Evolutionary conservation across 108 stramenopile genomes (phyloP).

Genomic region (Discostella pseudostelligera): DNA sequence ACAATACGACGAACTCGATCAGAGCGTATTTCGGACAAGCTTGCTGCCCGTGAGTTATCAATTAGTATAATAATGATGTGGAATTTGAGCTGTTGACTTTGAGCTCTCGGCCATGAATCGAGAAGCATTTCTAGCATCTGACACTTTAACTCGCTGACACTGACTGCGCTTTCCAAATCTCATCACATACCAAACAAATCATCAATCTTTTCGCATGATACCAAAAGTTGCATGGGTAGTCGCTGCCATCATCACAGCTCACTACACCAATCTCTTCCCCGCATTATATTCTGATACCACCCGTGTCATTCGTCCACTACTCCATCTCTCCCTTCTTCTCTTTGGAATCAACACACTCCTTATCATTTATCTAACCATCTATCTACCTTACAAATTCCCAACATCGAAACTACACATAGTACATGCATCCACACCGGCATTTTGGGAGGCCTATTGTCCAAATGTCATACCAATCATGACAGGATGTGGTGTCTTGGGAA

Average conservation of each 20-base stretch:
- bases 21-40: slow-evolving; percentile 54
- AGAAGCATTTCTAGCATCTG: not conserved
- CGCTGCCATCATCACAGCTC: slow-evolving; percentile 34
- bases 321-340: slow-evolving; percentile 40
- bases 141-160: slow-evolving; percentile 8
- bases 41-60: slow-evolving; percentile 49
- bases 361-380: slow-evolving; percentile 58
- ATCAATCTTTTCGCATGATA: too few relatives aligned
- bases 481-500: slow-evolving; percentile 53
- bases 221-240: slow-evolving; percentile 70
- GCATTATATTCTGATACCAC: slow-evolving; percentile 48
- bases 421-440: slow-evolving; percentile 51
- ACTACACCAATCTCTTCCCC: slow-evolving; percentile 50
- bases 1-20: slow-evolving; percentile 13
- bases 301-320: slow-evolving; percentile 48
- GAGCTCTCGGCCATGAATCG: too few relatives aligned
- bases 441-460: slow-evolving; percentile 90
- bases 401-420: slow-evolving; percentile 27
- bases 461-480: slow-evolving; percentile 84
- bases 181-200: not conserved
- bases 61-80: not conserved
- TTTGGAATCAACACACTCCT: slow-evolving; percentile 46
- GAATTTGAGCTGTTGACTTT: too few relatives aligned
- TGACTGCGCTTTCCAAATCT: not conserved
- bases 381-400: slow-evolving; percentile 53